Percentiles rank a stretch among this genome's conserved stretches.
Evolutionary conservation across 805 yeast genomes (phyloP).

Genomic region (Scheffersomyces coipomensis): DNA sequence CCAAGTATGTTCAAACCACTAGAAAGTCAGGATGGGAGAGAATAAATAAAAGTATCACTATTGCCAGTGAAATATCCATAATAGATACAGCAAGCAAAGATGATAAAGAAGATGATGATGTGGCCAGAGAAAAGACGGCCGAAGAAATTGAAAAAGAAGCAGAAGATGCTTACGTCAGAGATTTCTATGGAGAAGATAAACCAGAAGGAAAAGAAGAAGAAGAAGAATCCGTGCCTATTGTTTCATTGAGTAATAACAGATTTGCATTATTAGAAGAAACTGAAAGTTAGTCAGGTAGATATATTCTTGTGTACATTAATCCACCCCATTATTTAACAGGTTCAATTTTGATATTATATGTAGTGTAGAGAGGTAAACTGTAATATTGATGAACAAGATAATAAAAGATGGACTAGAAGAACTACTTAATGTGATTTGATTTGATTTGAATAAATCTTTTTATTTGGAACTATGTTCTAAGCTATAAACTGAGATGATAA

Average conservation of each 20-base stretch:
- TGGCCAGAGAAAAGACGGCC: constrained; percentile 12
- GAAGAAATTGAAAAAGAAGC: constrained; percentile 28
- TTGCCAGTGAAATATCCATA: neutral
- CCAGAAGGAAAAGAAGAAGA: constrained; percentile 7
- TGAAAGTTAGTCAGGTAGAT: too few species aligned
- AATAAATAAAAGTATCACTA: constrained; percentile 43
- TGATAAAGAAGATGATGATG: constrained; percentile 5
- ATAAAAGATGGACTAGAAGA: too few species aligned
- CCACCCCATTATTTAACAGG: too few species aligned
- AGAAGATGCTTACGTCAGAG: constrained; percentile 35
- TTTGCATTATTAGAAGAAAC: constrained; percentile 40
- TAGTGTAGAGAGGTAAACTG: too few species aligned
- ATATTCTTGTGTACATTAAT: too few species aligned
- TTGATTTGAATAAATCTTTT: too few species aligned
- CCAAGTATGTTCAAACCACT: constrained; percentile 57
- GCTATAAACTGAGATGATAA: too few species aligned
- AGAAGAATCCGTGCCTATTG: neutral
- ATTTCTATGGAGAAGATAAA: constrained; percentile 21
- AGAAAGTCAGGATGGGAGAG: constrained; percentile 75
- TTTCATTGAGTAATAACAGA: constrained; percentile 15
- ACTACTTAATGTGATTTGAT: too few species aligned
- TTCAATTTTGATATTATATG: too few species aligned
- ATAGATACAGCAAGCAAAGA: neutral
- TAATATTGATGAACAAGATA: too few species aligned
- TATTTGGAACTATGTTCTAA: too few species aligned